Evolutionary conservation across 129 eudicot species (phyloP), one percentile per base, ranked within the genome.

Genomic region (Daucus carota): DNA sequence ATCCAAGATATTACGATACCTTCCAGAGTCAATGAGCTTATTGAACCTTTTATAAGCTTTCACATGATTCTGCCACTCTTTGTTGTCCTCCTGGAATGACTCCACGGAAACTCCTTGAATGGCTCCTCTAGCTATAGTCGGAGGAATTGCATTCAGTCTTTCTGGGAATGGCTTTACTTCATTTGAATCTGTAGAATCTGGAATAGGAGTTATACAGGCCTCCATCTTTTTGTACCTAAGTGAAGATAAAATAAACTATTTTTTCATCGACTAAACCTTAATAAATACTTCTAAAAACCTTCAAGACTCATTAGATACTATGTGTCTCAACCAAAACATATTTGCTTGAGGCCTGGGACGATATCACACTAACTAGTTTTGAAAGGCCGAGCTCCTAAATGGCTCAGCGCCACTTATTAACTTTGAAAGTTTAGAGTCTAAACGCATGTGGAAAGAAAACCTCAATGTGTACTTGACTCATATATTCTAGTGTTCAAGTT

Each of bases 1-100:
- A 81, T 88, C 92, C 90, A 88, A 83, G 70, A 88, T 83, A 73
- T 86, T 88, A 62, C 90, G 92, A 50, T 88, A 88, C 71, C 93
- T 80, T 52, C 93, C 88, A 36, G 90, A 79, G 81, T 75, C 88
- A 52, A 88, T 75, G 81, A 88, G 73, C 80, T 88, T 88, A 68
- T 88, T 88, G 33, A 88, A 75, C 82, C 83, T 86, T 79, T 88
- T 85, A 77, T 88, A 88, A 75, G 90, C 83, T 20, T 84, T 86
- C 76, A 86, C 78, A 81, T 88, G 92, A 76, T 88, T 86, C 67
- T 77, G 89, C 92, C 90, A 88, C 41, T 77, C 42, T 74, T 84
- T 88, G 46, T 73, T 86, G 80, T 88, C 90, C 57, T 85, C 85
- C 68, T 71, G 85, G 45, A 81, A 85, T 16, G 81, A 79, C n/a